phyloP scores from a whole-genome alignment of 1,284 basidiomycete species.

The Heliocybe sulcata region DNA sequence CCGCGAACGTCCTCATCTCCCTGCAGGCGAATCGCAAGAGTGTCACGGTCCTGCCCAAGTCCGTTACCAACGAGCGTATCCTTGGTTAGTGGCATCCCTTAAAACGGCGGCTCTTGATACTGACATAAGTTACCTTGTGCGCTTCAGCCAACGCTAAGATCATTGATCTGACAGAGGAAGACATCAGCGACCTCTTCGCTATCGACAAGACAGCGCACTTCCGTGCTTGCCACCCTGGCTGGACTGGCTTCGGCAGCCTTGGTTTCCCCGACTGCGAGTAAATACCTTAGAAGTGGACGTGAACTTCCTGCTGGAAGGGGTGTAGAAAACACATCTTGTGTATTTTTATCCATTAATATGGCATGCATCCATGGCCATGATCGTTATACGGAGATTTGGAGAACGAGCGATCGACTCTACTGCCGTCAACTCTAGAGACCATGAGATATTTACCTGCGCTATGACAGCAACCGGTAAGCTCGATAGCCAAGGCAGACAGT shows the following conservation, averaged over 20 bases:
- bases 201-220: constrained; percentile 54
- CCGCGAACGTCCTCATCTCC: constrained; percentile 56
- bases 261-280: constrained; percentile 54
- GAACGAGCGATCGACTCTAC: no score
- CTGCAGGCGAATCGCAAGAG: constrained; percentile 57
- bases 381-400: no score
- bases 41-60: constrained; percentile 50
- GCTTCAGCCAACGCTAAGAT: constrained; percentile 43
- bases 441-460: no score
- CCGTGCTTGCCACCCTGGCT: constrained; percentile 53
- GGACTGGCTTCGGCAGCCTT: constrained; percentile 56
- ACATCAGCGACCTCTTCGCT: constrained; percentile 43
- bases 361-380: no score
- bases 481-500: no score
- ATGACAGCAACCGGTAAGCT: no score
- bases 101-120: not conserved
- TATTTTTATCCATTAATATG: not conserved
- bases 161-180: constrained; percentile 49
- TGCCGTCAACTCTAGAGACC: no score
- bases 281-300: not conserved
- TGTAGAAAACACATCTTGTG: not conserved
- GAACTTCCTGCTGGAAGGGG: not conserved
- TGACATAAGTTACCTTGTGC: constrained; percentile 1
- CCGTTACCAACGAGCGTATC: constrained; percentile 53
- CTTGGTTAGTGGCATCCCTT: constrained; percentile 26